These are phyloP conservation scores for Colletotrichum trifolii DNA, from an alignment of 2,329 filamentous ascomycete genomes.

Conservation along the genomic window DNA sequence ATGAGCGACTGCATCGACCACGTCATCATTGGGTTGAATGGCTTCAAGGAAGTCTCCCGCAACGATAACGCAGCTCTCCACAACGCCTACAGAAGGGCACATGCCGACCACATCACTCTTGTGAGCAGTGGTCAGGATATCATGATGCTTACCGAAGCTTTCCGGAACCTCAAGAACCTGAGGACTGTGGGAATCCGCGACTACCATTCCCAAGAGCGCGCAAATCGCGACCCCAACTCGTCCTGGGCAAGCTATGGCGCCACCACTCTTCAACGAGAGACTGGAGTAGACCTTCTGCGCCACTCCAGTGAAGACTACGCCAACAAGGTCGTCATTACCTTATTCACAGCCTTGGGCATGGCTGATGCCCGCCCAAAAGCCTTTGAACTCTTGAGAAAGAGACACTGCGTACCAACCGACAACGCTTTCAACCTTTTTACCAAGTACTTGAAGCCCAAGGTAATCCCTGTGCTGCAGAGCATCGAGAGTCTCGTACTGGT, in stretches of 20 bases:
- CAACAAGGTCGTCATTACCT: constrained; percentile 50
- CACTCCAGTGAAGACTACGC: constrained; percentile 37
- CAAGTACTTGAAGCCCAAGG: constrained; percentile 46
- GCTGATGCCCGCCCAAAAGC: constrained; percentile 50
- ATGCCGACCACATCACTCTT: constrained; percentile 45
- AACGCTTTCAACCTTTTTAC: constrained; percentile 58
- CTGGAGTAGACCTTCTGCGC: constrained; percentile 41
- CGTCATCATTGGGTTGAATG: constrained; percentile 62
- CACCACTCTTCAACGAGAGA: constrained; percentile 50
- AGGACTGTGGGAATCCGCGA: constrained; percentile 69
- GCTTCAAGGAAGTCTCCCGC: constrained; percentile 35
- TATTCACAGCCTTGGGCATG: constrained; percentile 56
- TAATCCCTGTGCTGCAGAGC: constrained; percentile 55
- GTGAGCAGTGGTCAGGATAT: constrained; percentile 58
- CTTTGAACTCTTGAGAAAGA: constrained; percentile 60
- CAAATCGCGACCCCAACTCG: constrained; percentile 56
- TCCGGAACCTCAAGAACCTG: constrained; percentile 65
- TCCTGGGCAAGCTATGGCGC: constrained; percentile 68
- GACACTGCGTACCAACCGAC: constrained; percentile 47
- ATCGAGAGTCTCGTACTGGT: constrained; percentile 59
- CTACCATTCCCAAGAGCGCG: constrained; percentile 60
- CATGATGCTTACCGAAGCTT: constrained; percentile 67
- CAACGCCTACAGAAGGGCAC: constrained; percentile 36
- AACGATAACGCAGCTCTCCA: constrained; percentile 30
- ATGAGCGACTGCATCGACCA: constrained; percentile 53